Evolutionary conservation across 2,329 filamentous ascomycete genomes (phyloP), one percentile per base, ranked within the genome.

Genomic region (Fusarium ramigenum): DNA sequence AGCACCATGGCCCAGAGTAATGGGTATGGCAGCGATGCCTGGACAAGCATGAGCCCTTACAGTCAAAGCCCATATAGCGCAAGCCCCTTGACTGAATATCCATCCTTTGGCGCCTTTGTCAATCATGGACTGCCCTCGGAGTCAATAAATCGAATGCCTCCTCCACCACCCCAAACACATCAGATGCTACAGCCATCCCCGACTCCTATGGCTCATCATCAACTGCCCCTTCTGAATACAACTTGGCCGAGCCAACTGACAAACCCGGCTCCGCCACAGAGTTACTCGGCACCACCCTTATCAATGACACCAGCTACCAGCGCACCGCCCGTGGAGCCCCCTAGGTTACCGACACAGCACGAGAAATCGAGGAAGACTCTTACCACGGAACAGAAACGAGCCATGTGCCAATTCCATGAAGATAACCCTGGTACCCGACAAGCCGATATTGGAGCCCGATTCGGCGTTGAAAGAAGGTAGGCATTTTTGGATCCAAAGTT

Each of bases 401-500:
- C 91, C 49, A 99, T 99, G 95, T 99, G 96, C 82, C 89, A 94
- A 79, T 98, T 96, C 82, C 93, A 96, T 77, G 93, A 96, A 80
- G 93, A 97, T 71, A 92, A 98, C 80, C 96, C 96, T 28, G 92
- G 90, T 54, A 92, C 94, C 50, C 97, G 97, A 84, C 96, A 99
- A 84, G 96, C 95, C 23, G 96, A 98, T 79, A 99, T 99, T 83
- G 96, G 96, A 83, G 93, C 92, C 66, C 91, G 95, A 80, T 99
- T 99, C 84, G 96, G 95, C 40, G 96, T 99, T 59, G 96, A 99
- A 85, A 87, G 96, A 92, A 98, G 96, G 96, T 98, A 91, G 82
- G 85, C 65, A 62, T 72, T 72, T 61, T 63, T 56, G 64, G 53
- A 57, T 54, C 43, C 37, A 28, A 50, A 61, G 53, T 32, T 47